phyloP scores from a whole-genome alignment of 2,329 filamentous ascomycete species.

The Venturiaceae sp. region DNA sequence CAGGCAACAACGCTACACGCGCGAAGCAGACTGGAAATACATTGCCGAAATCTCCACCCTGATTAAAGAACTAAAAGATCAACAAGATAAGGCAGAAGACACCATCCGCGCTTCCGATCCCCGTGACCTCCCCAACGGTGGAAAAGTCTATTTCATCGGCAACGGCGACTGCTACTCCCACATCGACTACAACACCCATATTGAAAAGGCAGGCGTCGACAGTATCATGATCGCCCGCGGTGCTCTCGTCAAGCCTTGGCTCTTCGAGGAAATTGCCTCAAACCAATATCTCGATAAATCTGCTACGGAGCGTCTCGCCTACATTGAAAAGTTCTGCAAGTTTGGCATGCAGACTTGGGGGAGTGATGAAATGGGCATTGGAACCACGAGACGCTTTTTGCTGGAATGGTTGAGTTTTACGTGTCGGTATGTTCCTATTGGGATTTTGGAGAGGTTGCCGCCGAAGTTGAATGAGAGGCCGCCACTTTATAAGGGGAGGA shows the following conservation, averaged over 20 bases:
- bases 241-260: conserved; percentile 93
- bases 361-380: conserved; percentile 86
- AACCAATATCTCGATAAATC: conserved; percentile 96
- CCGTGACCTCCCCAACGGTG: conserved; percentile 57
- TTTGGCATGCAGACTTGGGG: conserved; percentile 95
- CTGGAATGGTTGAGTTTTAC: conserved; percentile 95
- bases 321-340: conserved; percentile 80
- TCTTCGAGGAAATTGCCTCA: conserved; percentile 91
- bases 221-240: conserved; percentile 96
- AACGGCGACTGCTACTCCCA: conserved; percentile 97
- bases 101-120: conserved; percentile 70
- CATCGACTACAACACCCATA: conserved; percentile 70
- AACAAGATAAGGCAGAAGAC: conserved; percentile 58
- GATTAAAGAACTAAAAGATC: conserved; percentile 67
- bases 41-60: conserved; percentile 83
- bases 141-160: conserved; percentile 81
- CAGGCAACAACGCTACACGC: conserved; percentile 89
- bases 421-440: conserved; percentile 83
- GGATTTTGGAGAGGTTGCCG: conserved; percentile 78
- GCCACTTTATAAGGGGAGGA: conserved; percentile 70
- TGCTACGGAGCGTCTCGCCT: conserved; percentile 70
- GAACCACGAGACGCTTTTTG: conserved; percentile 82
- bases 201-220: conserved; percentile 73
- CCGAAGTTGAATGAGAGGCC: conserved; percentile 84
- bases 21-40: conserved; percentile 87